phyloP scores from a whole-genome alignment of 306 rosid genomes.

The Abrus pulchellus region DNA sequence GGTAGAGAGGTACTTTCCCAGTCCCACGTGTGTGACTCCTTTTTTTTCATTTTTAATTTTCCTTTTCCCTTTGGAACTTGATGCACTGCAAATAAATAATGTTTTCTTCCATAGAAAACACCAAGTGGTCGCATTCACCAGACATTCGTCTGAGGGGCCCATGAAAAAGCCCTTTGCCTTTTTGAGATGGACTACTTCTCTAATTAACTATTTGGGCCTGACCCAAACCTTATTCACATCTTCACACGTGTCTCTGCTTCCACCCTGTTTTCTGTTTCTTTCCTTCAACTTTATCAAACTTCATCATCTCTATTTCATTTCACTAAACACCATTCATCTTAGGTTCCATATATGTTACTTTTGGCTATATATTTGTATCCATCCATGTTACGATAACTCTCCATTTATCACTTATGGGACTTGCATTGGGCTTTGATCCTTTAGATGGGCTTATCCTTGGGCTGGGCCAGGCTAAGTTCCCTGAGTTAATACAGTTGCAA shows the following conservation, averaged over 20 bases:
- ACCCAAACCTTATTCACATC: not conserved
- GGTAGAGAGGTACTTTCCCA: slow-evolving; percentile 52
- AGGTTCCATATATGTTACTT: too few relatives aligned
- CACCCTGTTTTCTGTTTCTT: not conserved
- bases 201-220: slow-evolving; percentile 24
- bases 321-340: too few relatives aligned
- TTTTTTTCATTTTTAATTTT: not conserved
- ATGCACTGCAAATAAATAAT: slow-evolving; percentile 43
- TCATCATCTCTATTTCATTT: too few relatives aligned
- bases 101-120: slow-evolving; percentile 1
- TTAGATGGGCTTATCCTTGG: too few relatives aligned
- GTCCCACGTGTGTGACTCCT: slow-evolving; percentile 49
- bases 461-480: too few relatives aligned
- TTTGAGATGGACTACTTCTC: slow-evolving; percentile 28
- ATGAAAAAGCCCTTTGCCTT: slow-evolving; percentile 40
- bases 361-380: too few relatives aligned
- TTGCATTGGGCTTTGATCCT: too few relatives aligned
- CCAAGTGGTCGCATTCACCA: slow-evolving; percentile 53
- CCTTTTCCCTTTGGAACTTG: slow-evolving; percentile 24
- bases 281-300: not conserved
- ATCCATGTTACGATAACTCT: too few relatives aligned
- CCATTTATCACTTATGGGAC: too few relatives aligned
- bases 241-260: slow-evolving; percentile 24
- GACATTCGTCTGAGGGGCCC: slow-evolving; percentile 51
- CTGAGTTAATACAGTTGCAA: too few relatives aligned